Base-by-base conservation (phyloP, 345 rosid genomes). In the Odontarrhena argentea region DNA sequence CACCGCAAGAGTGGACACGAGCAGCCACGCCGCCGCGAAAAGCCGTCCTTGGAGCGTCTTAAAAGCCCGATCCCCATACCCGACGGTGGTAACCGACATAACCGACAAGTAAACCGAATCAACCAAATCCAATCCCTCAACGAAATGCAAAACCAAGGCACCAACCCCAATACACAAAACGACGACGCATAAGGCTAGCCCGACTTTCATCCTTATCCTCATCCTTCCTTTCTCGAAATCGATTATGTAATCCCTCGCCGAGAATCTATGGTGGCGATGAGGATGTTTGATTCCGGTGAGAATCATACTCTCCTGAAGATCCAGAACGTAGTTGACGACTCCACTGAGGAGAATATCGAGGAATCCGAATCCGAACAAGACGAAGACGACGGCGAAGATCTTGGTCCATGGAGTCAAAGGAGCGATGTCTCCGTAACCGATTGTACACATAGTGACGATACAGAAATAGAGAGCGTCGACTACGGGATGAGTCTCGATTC, bases 11-110 rank as follows among this genome's bases (percentile, higher is more conserved):
- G 96, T 84, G 0, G 96, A 88, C 15, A 88, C 63, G 2, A 88
- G 72, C 3, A 88, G 84, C 96, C 92, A 88, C 67, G 71, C 60
- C 2, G 86, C 85, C 0, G 96, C 96, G 11, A 88, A 86, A 35
- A 88, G 71, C 65, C 96, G 55, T 10, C 96, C 96, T 1, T 75
- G 26, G 15, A 85, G 55, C 2, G 92, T 84, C 62, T 79, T 78
- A 55, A 86, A 88, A 5, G 92, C 96, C 45, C 78, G 63, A 55
- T 88, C 92, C 3, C 89, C 92, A 13, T 82, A 88, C 3, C 96
- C 96, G 15, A 88, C 96, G 0, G 92, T 88, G 0, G 96, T 88
- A 1, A 88, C 92, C 3, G 96, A 88, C 92, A 88, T 84, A 55
- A 88, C 92, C 18, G 96, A 80, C 71, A 86, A 66, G 63, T 88